A percentile compares a stretch with the other conserved stretches of the same genome.
Evolutionary conservation across 768 basidiomycete species (phyloP).

Genomic region (Termitomyces heimii): DNA sequence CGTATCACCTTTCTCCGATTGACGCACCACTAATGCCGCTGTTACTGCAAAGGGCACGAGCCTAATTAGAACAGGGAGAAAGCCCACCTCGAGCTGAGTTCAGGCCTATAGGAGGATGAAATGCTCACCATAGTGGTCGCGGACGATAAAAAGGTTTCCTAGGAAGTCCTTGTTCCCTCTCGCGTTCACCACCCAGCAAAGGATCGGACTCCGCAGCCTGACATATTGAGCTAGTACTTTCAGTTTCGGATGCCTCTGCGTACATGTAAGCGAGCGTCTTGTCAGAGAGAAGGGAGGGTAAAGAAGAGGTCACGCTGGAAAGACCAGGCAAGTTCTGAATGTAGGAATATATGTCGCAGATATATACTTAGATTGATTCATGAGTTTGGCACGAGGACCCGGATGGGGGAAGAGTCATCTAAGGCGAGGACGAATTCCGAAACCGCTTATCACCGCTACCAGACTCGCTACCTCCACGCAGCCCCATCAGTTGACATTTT

Average conservation of each 20-base stretch:
- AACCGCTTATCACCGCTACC: neutral
- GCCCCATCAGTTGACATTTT: neutral
- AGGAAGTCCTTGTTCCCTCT: slow-evolving; percentile 1
- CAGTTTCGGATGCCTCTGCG: slow-evolving; percentile 13
- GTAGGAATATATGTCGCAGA: neutral
- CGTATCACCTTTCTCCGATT: neutral
- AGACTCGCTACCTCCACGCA: neutral
- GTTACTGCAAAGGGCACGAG: slow-evolving; percentile 71
- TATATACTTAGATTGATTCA: neutral
- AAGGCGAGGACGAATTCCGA: neutral
- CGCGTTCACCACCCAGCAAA: slow-evolving; percentile 9
- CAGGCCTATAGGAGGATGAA: neutral
- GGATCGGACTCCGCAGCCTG: slow-evolving; percentile 17
- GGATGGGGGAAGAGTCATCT: neutral
- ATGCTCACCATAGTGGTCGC: slow-evolving; percentile 41
- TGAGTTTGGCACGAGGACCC: neutral
- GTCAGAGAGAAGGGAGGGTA: neutral
- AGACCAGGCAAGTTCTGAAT: neutral
- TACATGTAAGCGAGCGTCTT: slow-evolving; percentile 9
- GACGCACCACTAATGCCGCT: slow-evolving; percentile 59
- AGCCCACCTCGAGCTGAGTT: neutral
- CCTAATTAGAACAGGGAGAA: slow-evolving; percentile 35
- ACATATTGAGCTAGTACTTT: slow-evolving; percentile 7
- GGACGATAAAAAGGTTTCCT: slow-evolving; percentile 50
- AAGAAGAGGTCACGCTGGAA: neutral